Evolutionary conservation across 2,329 filamentous ascomycete genomes (phyloP).

Genomic region (Alternaria brassicicola): DNA sequence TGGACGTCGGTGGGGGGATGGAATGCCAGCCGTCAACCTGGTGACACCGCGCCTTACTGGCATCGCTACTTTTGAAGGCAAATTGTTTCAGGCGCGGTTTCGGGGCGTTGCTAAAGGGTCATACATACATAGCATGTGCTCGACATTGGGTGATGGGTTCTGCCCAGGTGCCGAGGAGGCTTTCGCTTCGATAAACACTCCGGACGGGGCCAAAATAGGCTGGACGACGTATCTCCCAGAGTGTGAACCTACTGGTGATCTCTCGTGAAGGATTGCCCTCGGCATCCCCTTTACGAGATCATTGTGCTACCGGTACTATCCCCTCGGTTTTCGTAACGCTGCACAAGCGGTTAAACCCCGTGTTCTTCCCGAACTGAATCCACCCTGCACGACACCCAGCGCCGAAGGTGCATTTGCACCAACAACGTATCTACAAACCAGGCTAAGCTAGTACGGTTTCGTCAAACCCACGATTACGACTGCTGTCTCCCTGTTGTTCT

Average conservation of each 20-base stretch:
- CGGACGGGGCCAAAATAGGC: neutral
- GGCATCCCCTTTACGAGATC: neutral
- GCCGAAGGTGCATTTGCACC: neutral
- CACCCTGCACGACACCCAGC: slow-evolving; percentile 1
- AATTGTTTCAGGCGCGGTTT: neutral
- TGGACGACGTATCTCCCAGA: neutral
- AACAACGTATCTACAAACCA: neutral
- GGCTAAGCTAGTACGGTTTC: neutral
- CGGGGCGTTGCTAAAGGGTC: neutral
- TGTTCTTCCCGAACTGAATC: neutral
- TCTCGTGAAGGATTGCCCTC: neutral
- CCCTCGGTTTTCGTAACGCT: neutral
- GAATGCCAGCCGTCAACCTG: neutral
- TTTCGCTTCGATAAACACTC: neutral
- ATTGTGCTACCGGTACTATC: neutral
- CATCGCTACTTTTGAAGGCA: neutral
- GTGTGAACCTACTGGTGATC: neutral
- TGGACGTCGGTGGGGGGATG: neutral
- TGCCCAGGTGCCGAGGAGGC: neutral
- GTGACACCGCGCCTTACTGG: neutral
- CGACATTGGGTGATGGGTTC: neutral
- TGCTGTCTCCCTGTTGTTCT: neutral
- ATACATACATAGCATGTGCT: neutral
- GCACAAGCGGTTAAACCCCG: neutral
- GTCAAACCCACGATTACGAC: neutral